These are phyloP conservation scores for Penicillium sp. DNA, from an alignment of 2,329 filamentous ascomycete species.

Conservation along the genomic window DNA sequence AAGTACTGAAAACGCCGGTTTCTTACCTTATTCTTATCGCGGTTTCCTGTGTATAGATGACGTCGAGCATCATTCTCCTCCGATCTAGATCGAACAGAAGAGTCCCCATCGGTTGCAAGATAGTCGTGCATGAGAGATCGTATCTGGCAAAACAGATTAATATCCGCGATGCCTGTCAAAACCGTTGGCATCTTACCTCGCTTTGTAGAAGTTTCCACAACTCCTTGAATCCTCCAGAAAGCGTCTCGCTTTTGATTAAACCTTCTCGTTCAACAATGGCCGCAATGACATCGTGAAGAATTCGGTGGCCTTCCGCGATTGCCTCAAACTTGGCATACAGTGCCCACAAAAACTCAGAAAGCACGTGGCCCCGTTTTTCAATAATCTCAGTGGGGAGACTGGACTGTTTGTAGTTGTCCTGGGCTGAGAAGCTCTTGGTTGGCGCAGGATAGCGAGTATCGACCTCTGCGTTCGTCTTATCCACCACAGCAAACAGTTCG, in stretches of 20 bases:
- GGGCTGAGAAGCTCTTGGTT: slow-evolving; percentile 44
- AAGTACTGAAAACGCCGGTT: neutral
- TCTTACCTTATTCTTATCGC: slow-evolving; percentile 43
- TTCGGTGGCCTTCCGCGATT: slow-evolving; percentile 87
- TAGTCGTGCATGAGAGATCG: slow-evolving; percentile 90
- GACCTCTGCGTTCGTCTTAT: slow-evolving; percentile 88
- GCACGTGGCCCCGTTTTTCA: slow-evolving; percentile 69
- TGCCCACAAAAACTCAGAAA: slow-evolving; percentile 84
- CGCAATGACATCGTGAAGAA: slow-evolving; percentile 84
- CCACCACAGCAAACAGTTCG: slow-evolving; percentile 85
- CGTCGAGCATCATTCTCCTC: slow-evolving; percentile 44
- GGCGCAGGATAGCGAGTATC: slow-evolving; percentile 86
- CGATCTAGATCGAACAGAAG: slow-evolving; percentile 48
- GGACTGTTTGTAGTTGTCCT: slow-evolving; percentile 36
- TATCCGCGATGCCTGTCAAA: neutral
- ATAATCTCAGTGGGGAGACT: slow-evolving; percentile 62
- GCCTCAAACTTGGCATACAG: slow-evolving; percentile 95
- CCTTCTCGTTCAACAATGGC: slow-evolving; percentile 78
- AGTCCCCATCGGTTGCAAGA: slow-evolving; percentile 81
- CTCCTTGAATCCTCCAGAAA: slow-evolving; percentile 87
- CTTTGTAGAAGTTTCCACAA: slow-evolving; percentile 97
- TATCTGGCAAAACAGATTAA: slow-evolving; percentile 45
- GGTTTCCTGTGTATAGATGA: slow-evolving; percentile 43
- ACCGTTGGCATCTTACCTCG: slow-evolving; percentile 44
- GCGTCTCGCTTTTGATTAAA: slow-evolving; percentile 50